Evolutionary conservation across 345 rosid species (phyloP), one percentile per base, ranked within the genome.

Genomic region (Lepidium africanum): DNA sequence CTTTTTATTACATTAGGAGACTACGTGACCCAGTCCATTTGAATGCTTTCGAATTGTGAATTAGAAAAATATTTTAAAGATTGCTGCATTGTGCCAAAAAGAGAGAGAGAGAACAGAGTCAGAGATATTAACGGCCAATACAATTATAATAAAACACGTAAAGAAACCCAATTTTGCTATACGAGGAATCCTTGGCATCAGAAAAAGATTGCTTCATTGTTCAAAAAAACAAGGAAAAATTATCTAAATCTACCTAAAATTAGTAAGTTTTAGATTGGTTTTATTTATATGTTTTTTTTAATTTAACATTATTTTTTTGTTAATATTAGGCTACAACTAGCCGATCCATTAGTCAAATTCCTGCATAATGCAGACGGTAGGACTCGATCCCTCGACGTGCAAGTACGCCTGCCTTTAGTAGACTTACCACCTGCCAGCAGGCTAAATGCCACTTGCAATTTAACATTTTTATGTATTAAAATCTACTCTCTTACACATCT

Each of bases 201-300:
- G 27, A 47, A n/a, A 72, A 72, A 72, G 71, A 65, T 64, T 72
- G 57, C 23, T 45, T 43, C 47, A 5, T 46, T 51, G 12, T 55
- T 63, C 42, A 7, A 30, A 25, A 47, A 72, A 14, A 15, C 51
- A 32, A 0, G 11, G 41, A 9, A 48, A 30, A 59, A 4, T 10
- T 0, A 62, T 33, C 32, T 32, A 45, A 27, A 40, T 13, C n/a
- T 13, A n/a, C 35, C 25, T 23, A 36, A 49, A 37, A 38, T 14
- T 51, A 1, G 32, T 33, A 47, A 9, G 11, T 51, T 51, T 40
- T 37, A 10, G 48, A 49, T 25, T 50, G 27, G 11, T 33, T 11
- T 35, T 56, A 10, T 9, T 53, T 30, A 8, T 5, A 9, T 32
- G 53, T 12, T 9, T 14, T 12, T 7, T 35, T n/a, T 1, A 25